Base-by-base conservation (phyloP, 106 monocot species). In the Hemerocallis citrina region DNA sequence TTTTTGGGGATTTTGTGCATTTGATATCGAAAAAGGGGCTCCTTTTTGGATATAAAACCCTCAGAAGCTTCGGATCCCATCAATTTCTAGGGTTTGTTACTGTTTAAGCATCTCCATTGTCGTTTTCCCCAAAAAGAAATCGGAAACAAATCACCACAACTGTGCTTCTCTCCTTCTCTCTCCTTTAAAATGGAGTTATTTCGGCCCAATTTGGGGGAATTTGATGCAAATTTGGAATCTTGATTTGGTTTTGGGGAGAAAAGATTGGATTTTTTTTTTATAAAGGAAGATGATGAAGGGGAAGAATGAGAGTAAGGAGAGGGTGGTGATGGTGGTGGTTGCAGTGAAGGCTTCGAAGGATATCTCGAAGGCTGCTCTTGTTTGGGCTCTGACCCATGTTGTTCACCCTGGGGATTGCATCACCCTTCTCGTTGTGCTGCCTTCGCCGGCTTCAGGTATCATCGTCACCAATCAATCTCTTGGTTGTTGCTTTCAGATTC, bases 351-450 rank as follows among this genome's bases (percentile, higher is more conserved):
- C 88, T 44, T 78, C 84, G 2, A 88, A 76, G 58, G 92, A 92
- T 30, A 92, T 92, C 54, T 62, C 87, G n/a, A 87, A 67, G 75
- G 69, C 81, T 7, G 92, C 81, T 13, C 59, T 92, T 13, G 70
- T 88, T 5, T 92, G 92, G 92, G 84, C 92, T 42, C 46, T 92
- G 9, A 84, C 78, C 22, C 87, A 92, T 76, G 92, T 92, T 13
- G 87, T 84, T 64, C 92, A 84, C 27, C 88, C 88, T 34, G 84
- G 92, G 7, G 84, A 78, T 50, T 78, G 84, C 31, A 72, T 92
- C 29, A 78, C 77, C 6, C 73, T 92, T 47, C 52, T 92, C 54
- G 88, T 92, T n/a, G 81, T 92, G 16, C 67, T 92, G 48, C 73
- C 84, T 17, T 31, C 72, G n/a, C 80, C 75, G 2, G 71, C 67